These are phyloP conservation scores for Schizochytrium sp. DNA, from an alignment of 108 stramenopile species.

Conservation along the genomic window DNA sequence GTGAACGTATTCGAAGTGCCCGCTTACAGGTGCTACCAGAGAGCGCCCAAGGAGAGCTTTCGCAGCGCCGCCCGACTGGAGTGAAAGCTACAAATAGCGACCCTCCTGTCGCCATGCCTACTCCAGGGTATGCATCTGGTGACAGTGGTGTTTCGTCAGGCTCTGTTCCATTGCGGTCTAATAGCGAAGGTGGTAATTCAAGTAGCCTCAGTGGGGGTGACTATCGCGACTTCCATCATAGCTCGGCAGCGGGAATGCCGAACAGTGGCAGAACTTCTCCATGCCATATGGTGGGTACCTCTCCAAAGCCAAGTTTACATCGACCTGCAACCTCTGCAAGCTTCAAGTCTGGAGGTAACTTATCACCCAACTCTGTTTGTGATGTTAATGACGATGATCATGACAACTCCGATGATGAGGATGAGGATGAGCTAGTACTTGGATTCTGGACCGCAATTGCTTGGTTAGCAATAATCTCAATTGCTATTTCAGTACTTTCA, in stretches of 20 bases:
- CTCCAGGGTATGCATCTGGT: too few relatives aligned
- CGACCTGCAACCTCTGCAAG: not conserved
- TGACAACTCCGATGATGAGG: conserved; percentile 37
- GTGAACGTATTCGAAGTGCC: not conserved
- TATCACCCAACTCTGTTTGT: not conserved
- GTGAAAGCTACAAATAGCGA: not conserved
- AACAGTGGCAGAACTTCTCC: too few relatives aligned
- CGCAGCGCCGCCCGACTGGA: not conserved
- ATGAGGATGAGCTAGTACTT: conserved; percentile 73
- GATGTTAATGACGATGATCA: not conserved
- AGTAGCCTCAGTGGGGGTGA: too few relatives aligned
- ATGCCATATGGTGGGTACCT: too few relatives aligned
- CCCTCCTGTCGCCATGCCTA: too few relatives aligned
- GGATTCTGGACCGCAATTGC: conserved; percentile 83
- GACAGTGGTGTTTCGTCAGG: not conserved
- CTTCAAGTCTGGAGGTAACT: not conserved
- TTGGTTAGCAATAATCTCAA: conserved; percentile 90
- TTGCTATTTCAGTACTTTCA: conserved; percentile 87
- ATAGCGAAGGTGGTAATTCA: too few relatives aligned
- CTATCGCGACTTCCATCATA: too few relatives aligned
- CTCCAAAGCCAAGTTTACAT: too few relatives aligned
- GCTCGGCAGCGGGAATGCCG: too few relatives aligned
- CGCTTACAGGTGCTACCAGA: not conserved
- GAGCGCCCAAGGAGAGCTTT: not conserved
- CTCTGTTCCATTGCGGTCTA: not conserved